Conservation (phyloP, 257 asterid species). For the Solanum pinnatisectum region DNA sequence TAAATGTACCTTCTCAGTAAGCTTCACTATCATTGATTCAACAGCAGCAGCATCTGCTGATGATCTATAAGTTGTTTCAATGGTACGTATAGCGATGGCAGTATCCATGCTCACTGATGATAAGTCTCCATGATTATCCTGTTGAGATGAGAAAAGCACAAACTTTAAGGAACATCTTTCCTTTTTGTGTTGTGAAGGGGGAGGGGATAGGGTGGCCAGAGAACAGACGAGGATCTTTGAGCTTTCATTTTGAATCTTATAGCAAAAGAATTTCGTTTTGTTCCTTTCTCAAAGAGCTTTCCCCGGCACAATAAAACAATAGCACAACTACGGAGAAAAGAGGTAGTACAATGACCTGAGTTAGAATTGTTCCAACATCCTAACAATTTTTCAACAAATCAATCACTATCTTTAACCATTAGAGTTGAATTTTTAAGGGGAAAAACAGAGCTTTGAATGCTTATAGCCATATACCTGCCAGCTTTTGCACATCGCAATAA, state of each 20-base stretch:
- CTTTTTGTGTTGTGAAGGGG: background rate
- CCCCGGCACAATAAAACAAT: background rate
- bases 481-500: conserved; percentile 97
- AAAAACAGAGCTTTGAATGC: background rate
- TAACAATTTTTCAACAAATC: background rate
- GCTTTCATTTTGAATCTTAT: background rate
- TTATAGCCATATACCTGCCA: conserved; percentile 72
- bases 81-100: conserved; percentile 97
- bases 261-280: background rate
- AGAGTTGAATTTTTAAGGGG: background rate
- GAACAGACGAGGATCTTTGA: background rate
- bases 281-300: background rate
- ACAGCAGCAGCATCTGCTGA: conserved; percentile 95
- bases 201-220: background rate
- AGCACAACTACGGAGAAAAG: background rate
- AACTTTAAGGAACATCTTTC: background rate
- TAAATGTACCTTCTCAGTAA: conserved; percentile 64
- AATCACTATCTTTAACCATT: background rate
- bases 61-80: conserved; percentile 85
- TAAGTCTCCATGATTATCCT: conserved; percentile 96
- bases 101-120: conserved; percentile 99
- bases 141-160: conserved; percentile 7
- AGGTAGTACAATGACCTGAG: background rate
- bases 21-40: conserved; percentile 70
- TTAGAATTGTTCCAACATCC: background rate